phyloP scores from a whole-genome alignment of 495 filamentous ascomycete species.

The Poronia punctata region DNA sequence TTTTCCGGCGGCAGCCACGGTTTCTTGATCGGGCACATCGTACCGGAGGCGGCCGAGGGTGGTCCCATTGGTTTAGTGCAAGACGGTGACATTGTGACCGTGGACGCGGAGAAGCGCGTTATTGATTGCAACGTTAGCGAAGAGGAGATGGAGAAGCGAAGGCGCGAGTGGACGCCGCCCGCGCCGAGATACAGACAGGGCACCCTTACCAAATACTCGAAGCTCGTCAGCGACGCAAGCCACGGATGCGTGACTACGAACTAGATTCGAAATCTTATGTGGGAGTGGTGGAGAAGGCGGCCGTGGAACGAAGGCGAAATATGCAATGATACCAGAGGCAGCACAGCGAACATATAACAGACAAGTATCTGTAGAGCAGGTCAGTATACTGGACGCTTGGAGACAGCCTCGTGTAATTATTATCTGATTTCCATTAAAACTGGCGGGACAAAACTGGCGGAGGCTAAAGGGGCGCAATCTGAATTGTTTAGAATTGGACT shows the following conservation, averaged over 20 bases:
- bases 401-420: too few species aligned
- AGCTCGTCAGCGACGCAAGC: slow-evolving; percentile 64
- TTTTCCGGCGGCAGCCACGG: slow-evolving; percentile 75
- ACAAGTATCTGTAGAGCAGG: too few species aligned
- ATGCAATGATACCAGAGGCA: slow-evolving; percentile 4
- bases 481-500: neutral
- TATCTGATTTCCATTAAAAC: too few species aligned
- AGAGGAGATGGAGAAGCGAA: slow-evolving; percentile 58
- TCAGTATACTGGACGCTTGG: too few species aligned
- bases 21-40: slow-evolving; percentile 72
- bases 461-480: neutral
- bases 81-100: slow-evolving; percentile 63
- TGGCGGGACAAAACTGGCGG: neutral
- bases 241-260: slow-evolving; percentile 75
- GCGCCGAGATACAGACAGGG: slow-evolving; percentile 61
- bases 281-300: neutral
- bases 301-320: neutral
- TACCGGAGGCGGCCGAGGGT: slow-evolving; percentile 63
- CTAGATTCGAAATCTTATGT: neutral
- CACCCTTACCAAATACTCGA: slow-evolving; percentile 71
- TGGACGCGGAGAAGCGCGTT: slow-evolving; percentile 61
- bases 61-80: slow-evolving; percentile 61
- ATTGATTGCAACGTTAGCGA: slow-evolving; percentile 54
- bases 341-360: neutral
- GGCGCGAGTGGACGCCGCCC: slow-evolving; percentile 60